phyloP scores from a whole-genome alignment of 352 stramenopile genomes.

The Thraustochytrium striatum region DNA sequence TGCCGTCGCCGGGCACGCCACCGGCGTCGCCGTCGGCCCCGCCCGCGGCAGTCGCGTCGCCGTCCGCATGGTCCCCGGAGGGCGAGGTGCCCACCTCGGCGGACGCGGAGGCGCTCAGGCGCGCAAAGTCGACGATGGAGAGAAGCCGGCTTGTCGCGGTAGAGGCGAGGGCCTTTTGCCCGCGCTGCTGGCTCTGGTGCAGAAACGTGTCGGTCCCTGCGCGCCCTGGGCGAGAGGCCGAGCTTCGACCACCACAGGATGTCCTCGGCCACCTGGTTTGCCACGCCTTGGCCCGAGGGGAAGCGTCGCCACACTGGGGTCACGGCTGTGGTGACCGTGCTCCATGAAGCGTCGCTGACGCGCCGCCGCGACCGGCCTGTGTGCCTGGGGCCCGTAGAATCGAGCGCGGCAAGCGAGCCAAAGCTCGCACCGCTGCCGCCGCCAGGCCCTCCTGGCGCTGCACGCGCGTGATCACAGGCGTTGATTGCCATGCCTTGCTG shows the following conservation, averaged over 20 bases:
- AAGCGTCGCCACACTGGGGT: conserved; percentile 27
- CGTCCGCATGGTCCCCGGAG: neutral
- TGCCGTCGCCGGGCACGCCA: neutral
- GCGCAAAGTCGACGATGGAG: conserved; percentile 39
- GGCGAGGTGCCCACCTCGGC: conserved; percentile 34
- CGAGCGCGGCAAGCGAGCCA: too few relatives aligned
- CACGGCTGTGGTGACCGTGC: conserved; percentile 36
- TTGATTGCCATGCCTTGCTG: too few relatives aligned
- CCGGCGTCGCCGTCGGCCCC: neutral
- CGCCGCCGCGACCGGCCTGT: neutral
- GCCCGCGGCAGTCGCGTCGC: neutral
- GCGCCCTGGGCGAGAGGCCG: neutral
- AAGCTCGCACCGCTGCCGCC: too few relatives aligned
- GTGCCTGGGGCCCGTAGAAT: too few relatives aligned
- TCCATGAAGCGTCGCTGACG: conserved; percentile 25
- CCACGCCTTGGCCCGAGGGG: conserved; percentile 19
- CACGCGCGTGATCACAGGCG: too few relatives aligned
- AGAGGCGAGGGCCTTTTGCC: neutral
- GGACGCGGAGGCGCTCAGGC: conserved; percentile 22
- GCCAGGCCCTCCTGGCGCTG: too few relatives aligned
- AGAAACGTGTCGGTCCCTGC: neutral
- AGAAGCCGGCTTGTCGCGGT: conserved; percentile 11
- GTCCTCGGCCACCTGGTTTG: conserved; percentile 33
- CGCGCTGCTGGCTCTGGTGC: conserved; percentile 27
- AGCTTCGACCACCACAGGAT: conserved; percentile 13